Evolutionary conservation across 176 grass and related monocot genomes (phyloP).

Genomic region (Oryza coarctata): DNA sequence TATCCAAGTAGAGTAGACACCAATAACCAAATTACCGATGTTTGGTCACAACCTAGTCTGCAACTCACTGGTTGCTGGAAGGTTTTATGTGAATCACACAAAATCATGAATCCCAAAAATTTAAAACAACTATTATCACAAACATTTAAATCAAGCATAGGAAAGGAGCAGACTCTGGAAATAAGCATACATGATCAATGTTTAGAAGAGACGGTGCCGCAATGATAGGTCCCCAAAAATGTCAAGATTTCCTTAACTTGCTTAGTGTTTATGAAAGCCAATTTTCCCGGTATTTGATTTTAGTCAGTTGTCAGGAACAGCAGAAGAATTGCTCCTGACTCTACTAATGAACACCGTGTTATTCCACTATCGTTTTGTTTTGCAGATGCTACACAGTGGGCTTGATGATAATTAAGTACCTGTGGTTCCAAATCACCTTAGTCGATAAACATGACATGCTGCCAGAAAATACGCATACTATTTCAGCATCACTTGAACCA

Average conservation of each 20-base stretch:
- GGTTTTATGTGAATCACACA: background rate
- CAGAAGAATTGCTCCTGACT: background rate
- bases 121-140: background rate
- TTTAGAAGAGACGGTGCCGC: background rate
- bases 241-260: background rate
- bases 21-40: background rate
- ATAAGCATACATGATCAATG: conserved; percentile 4
- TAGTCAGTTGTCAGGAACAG: background rate
- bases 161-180: background rate
- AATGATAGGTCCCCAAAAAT: background rate
- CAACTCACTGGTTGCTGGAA: background rate
- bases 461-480: background rate
- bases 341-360: background rate
- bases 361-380: background rate
- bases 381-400: background rate
- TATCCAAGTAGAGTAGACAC: background rate
- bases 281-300: conserved; percentile 15
- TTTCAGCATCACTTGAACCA: background rate
- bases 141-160: conserved; percentile 18
- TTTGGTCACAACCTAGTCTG: conserved; percentile 18
- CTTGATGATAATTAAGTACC: background rate
- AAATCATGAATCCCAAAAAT: background rate
- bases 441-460: background rate
- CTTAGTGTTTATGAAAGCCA: background rate
- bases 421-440: background rate